phyloP scores from a whole-genome alignment of 768 basidiomycete genomes.

The Mycena vulgaris region DNA sequence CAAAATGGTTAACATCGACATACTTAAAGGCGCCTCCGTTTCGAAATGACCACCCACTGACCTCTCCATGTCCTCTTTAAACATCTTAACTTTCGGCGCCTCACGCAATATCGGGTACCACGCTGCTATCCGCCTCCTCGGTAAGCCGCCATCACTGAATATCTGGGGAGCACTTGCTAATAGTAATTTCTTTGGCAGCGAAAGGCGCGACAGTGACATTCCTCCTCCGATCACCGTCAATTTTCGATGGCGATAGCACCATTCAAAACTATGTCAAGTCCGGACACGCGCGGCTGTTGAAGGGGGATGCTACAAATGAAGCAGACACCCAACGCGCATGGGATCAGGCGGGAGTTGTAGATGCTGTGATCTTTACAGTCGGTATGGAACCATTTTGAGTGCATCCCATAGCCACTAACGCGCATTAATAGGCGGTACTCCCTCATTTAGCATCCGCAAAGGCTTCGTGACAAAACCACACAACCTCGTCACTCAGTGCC shows the following conservation, averaged over 20 bases:
- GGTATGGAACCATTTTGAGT: conserved; percentile 54
- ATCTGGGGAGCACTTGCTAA: too few relatives aligned
- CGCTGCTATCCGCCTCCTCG: conserved; percentile 61
- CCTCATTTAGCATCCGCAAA: conserved; percentile 61
- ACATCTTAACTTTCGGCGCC: conserved; percentile 64
- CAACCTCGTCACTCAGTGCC: conserved; percentile 71
- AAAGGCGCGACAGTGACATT: conserved; percentile 75
- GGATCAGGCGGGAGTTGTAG: conserved; percentile 62
- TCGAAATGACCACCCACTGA: too few relatives aligned
- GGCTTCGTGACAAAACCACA: conserved; percentile 65
- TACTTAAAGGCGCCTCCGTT: too few relatives aligned
- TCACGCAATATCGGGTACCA: conserved; percentile 72
- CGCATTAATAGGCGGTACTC: conserved; percentile 59
- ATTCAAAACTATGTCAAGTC: conserved; percentile 66
- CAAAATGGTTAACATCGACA: too few relatives aligned
- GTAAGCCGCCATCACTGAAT: too few relatives aligned
- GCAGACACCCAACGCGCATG: conserved; percentile 69
- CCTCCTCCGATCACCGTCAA: conserved; percentile 66
- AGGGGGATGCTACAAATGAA: conserved; percentile 73
- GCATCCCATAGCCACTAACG: conserved; percentile 13
- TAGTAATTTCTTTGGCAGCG: conserved; percentile 54
- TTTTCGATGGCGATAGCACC: conserved; percentile 67
- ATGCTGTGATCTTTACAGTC: conserved; percentile 74
- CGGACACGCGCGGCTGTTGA: conserved; percentile 68
- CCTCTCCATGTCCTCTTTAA: conserved; percentile 40